phyloP scores from a whole-genome alignment of 192 early-diverging fungal species.

The Dissophora globulifera region DNA sequence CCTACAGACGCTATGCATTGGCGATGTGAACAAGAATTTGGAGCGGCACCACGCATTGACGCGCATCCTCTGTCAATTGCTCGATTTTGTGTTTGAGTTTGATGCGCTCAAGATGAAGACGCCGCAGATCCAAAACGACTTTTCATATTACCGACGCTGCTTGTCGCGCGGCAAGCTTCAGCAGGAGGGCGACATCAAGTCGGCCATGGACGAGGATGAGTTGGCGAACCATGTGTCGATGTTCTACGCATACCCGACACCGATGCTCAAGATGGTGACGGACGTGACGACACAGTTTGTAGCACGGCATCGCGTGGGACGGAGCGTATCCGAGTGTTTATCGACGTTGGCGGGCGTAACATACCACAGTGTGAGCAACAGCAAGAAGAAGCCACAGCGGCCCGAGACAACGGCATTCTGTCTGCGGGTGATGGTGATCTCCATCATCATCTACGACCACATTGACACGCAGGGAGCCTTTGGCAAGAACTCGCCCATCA shows the following conservation, averaged over 20 bases:
- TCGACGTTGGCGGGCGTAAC: constrained; percentile 81
- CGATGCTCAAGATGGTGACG: constrained; percentile 90
- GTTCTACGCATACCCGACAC: constrained; percentile 95
- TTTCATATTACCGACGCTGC: constrained; percentile 96
- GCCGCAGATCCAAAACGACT: constrained; percentile 94
- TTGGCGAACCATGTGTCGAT: constrained; percentile 94
- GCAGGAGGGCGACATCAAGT: constrained; percentile 69
- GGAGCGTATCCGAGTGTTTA: constrained; percentile 75
- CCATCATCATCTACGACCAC: constrained; percentile 93
- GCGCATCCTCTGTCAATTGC: constrained; percentile 81
- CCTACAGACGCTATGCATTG: constrained; percentile 72
- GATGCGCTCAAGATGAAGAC: constrained; percentile 92
- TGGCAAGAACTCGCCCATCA: constrained; percentile 79
- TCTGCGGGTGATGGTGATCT: constrained; percentile 87
- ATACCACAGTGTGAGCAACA: constrained; percentile 82
- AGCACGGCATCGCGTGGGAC: constrained; percentile 54
- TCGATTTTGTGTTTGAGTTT: constrained; percentile 91
- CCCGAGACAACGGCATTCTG: constrained; percentile 78
- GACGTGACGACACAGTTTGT: constrained; percentile 81
- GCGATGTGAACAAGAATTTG: constrained; percentile 72
- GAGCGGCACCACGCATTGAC: constrained; percentile 83
- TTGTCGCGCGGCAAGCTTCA: constrained; percentile 80
- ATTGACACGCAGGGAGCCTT: constrained; percentile 83
- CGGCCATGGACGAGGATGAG: constrained; percentile 80
- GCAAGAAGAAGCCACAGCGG: constrained; percentile 61